Conservation (phyloP, 2,329 filamentous ascomycete genomes). For the Diplodia mutila region DNA sequence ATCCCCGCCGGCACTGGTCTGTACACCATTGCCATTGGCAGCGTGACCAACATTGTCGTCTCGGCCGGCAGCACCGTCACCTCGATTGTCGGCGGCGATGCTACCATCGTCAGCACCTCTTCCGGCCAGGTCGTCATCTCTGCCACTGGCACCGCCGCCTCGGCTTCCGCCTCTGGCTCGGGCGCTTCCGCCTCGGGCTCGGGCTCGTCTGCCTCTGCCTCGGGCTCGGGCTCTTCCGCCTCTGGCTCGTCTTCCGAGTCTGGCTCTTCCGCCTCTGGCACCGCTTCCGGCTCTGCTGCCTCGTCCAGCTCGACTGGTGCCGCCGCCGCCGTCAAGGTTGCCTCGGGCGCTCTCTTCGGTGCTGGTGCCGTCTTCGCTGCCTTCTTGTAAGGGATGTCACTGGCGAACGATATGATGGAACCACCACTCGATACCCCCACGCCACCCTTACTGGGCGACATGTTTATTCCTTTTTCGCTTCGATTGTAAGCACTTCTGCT, state of each 20-base stretch:
- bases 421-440: constrained; percentile 16
- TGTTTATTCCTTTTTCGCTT: not conserved
- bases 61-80: constrained; percentile 38
- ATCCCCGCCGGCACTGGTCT: constrained; percentile 43
- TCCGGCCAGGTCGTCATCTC: constrained; percentile 12
- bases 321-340: constrained; percentile 22
- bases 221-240: constrained; percentile 21
- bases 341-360: constrained; percentile 26
- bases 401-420: not conserved
- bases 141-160: constrained; percentile 13
- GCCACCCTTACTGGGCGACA: not conserved
- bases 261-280: constrained; percentile 25
- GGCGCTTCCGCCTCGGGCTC: constrained; percentile 26
- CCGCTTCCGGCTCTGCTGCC: constrained; percentile 23
- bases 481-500: constrained; percentile 11
- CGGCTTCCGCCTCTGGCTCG: constrained; percentile 22
- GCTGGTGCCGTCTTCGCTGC: constrained; percentile 25
- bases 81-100: constrained; percentile 35
- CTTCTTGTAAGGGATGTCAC: constrained; percentile 21
- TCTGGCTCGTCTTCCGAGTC: not conserved
- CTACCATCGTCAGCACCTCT: constrained; percentile 23
- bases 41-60: constrained; percentile 37
- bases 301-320: constrained; percentile 27
- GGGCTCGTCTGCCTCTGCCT: not conserved
- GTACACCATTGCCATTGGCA: constrained; percentile 38